Conservation (phyloP, 2,329 filamentous ascomycete genomes). For the Colletotrichum endophyticum region DNA sequence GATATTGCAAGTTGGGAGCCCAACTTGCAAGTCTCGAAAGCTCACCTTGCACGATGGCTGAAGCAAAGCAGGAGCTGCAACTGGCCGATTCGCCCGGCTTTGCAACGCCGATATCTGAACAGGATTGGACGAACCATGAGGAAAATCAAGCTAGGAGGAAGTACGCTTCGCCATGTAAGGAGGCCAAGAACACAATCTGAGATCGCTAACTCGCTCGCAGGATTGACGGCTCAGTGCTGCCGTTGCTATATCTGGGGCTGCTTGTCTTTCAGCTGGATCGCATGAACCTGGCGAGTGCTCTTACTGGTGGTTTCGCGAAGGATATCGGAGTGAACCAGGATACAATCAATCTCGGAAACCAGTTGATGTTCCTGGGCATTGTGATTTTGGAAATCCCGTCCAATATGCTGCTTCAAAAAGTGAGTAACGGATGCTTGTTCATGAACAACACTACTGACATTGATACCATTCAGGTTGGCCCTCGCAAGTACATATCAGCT, state of each 20-base stretch:
- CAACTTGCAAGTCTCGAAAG: too few species aligned
- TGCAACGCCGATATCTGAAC: not conserved
- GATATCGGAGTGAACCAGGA: conserved; percentile 48
- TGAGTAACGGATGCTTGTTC: not conserved
- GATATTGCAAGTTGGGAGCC: not conserved
- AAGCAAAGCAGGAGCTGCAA: not conserved
- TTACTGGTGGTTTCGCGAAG: conserved; percentile 51
- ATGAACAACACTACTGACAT: rapidly evolving
- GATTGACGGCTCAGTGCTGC: conserved; percentile 50
- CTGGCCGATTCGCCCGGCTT: not conserved
- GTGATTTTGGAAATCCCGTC: conserved; percentile 56
- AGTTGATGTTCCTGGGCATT: conserved; percentile 56
- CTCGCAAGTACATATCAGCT: conserved; percentile 51
- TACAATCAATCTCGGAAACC: conserved; percentile 57
- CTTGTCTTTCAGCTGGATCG: conserved; percentile 57
- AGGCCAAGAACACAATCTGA: not conserved
- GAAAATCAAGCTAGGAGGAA: conserved; percentile 21
- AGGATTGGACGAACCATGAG: conserved; percentile 20
- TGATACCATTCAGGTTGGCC: conserved; percentile 36
- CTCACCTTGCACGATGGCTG: not conserved
- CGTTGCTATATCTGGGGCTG: conserved; percentile 52
- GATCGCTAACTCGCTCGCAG: conserved; percentile 27
- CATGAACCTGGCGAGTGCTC: conserved; percentile 55
- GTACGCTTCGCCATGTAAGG: not conserved
- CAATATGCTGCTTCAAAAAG: conserved; percentile 46